Percentiles rank a stretch among this genome's conserved stretches.
Conservation (phyloP, 495 filamentous ascomycete genomes). For the Penicillium riverlandense region DNA sequence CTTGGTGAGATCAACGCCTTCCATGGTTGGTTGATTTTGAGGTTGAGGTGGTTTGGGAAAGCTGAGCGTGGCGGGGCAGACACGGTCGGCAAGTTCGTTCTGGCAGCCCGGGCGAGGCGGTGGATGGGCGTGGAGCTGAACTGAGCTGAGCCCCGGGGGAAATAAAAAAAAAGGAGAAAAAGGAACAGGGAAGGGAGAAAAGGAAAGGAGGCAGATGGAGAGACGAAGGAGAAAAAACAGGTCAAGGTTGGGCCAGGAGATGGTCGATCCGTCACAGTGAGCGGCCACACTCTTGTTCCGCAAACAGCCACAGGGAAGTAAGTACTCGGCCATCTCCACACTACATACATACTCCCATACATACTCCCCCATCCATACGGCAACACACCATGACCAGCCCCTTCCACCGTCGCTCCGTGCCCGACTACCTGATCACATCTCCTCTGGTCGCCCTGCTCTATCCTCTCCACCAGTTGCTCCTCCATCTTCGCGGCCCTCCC, state of each 20-base stretch:
- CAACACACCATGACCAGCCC: conserved; percentile 32
- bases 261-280: too few relatives aligned
- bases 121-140: conserved; percentile 4
- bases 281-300: conserved; percentile 1
- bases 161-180: conserved; percentile 1
- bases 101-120: conserved; percentile 1
- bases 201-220: not conserved
- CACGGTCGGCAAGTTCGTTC: not conserved
- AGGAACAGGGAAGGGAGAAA: not conserved
- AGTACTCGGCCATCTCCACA: too few relatives aligned
- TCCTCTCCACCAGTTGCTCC: conserved; percentile 53
- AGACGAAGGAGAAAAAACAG: not conserved
- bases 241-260: not conserved
- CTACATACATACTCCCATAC: too few relatives aligned
- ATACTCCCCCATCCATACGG: too few relatives aligned
- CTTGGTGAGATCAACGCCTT: conserved; percentile 67
- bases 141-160: not conserved
- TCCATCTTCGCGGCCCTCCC: conserved; percentile 55
- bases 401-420: conserved; percentile 40
- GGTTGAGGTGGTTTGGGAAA: conserved; percentile 5
- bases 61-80: conserved; percentile 19
- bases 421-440: conserved; percentile 41
- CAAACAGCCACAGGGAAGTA: conserved; percentile 10
- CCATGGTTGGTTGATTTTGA: conserved; percentile 47
- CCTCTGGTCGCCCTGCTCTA: conserved; percentile 42